phyloP scores from a whole-genome alignment of 2,329 filamentous ascomycete genomes.

The Neofusicoccum umdonicola region DNA sequence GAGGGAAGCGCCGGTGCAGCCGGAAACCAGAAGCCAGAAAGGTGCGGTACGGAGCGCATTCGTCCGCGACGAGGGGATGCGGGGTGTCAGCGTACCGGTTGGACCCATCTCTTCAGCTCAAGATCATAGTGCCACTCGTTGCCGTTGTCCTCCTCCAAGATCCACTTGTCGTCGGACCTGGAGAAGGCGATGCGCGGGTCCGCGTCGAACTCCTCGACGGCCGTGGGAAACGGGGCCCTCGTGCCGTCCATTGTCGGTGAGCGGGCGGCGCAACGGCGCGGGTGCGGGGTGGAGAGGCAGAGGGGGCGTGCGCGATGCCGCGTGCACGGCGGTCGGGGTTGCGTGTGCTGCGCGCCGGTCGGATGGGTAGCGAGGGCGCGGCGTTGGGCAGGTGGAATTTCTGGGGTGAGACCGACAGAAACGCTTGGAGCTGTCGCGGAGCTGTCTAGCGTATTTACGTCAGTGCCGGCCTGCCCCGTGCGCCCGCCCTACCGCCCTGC shows the following conservation, averaged over 20 bases:
- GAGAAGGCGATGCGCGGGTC: constrained; percentile 27
- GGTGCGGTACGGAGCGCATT: constrained; percentile 21
- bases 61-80: constrained; percentile 16
- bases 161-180: constrained; percentile 28
- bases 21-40: constrained; percentile 23
- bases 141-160: constrained; percentile 37
- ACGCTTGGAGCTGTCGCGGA: not conserved
- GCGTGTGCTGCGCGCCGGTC: not conserved
- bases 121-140: constrained; percentile 81
- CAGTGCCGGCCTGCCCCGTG: not conserved
- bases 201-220: constrained; percentile 21
- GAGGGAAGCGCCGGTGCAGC: constrained; percentile 16
- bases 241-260: not conserved
- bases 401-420: not conserved
- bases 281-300: not conserved
- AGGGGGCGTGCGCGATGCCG: not conserved
- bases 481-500: too few species aligned
- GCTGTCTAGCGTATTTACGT: not conserved
- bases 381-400: not conserved
- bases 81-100: constrained; percentile 48
- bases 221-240: constrained; percentile 18
- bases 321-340: not conserved
- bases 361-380: not conserved
- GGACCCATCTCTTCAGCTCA: constrained; percentile 71
- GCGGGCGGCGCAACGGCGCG: not conserved